Conservation (phyloP, 2,329 filamentous ascomycete species). For the Madurella mycetomatis region DNA sequence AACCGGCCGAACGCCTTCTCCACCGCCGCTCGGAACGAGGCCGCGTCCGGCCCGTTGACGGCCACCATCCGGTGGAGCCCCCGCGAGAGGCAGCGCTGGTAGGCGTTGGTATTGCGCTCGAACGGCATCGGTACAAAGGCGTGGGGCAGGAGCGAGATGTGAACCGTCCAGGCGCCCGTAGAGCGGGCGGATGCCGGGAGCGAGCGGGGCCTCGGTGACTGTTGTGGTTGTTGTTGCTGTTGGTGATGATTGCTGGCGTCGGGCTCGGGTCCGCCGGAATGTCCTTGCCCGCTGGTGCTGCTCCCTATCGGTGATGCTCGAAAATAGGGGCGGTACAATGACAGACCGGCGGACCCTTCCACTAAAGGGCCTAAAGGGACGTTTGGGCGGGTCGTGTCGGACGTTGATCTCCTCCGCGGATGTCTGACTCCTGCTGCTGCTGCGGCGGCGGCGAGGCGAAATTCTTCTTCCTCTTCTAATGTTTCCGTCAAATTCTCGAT, state of each 20-base stretch:
- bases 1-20: slow-evolving; percentile 46
- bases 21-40: slow-evolving; percentile 47
- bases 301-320: slow-evolving; percentile 21
- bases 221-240: slow-evolving; percentile 22
- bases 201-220: slow-evolving; percentile 19
- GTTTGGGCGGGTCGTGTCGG: slow-evolving; percentile 25
- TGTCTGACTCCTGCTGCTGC: slow-evolving; percentile 8
- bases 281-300: slow-evolving; percentile 17
- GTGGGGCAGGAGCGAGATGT: slow-evolving; percentile 55
- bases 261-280: slow-evolving; percentile 17
- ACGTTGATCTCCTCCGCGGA: slow-evolving; percentile 25
- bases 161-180: slow-evolving; percentile 51
- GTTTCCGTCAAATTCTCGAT: slow-evolving; percentile 40
- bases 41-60: slow-evolving; percentile 45
- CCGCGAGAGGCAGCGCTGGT: slow-evolving; percentile 57
- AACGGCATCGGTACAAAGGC: slow-evolving; percentile 54
- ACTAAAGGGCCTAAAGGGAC: slow-evolving; percentile 25
- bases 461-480: slow-evolving; percentile 27
- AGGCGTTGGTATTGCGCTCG: slow-evolving; percentile 57
- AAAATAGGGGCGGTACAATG: slow-evolving; percentile 14
- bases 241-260: slow-evolving; percentile 13
- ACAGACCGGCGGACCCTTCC: slow-evolving; percentile 18
- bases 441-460: slow-evolving; percentile 16
- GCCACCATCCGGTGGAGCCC: slow-evolving; percentile 56
- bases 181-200: slow-evolving; percentile 25